Evolutionary conservation across 192 early-diverging fungal species (phyloP), one percentile per base, ranked within the genome.

Genomic region (Coemansia sp.): DNA sequence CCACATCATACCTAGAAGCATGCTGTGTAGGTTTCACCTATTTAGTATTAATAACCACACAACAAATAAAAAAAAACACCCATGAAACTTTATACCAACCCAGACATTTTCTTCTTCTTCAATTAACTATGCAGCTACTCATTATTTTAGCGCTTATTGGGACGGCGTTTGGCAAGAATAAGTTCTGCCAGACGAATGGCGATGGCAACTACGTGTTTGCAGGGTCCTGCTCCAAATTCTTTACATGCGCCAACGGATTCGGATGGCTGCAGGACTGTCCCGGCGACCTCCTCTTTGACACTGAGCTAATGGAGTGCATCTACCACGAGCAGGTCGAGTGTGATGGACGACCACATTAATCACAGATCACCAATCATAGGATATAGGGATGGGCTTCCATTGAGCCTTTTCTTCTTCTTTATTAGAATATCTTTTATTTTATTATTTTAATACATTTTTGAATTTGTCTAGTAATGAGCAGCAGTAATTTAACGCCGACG

Each of bases 161-260:
- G 5, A 31, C 40, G 13, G 73, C 24, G 3, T 19, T 19, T n/a
- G 77, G 63, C 3, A 59, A 51, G 9, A 79, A 79, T 37, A 60
- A 70, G 11, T 79, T 79, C 17, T 79, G 77, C 14, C n/a, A 50
- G 3, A 60, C 35, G 17, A 64, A 79, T 36, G 77, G 77, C 27
- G 72, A 79, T 42, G 77, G 77, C 6, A 74, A 79, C 42, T 79
- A 53, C 19, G 72, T 71, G 19, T 79, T 62, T 45, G 59, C 57
- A 10, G 72, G 70, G 0, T 74, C 72, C 6, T 79, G 77, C 41
- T 67, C 72, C 2, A 64, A 67, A 65, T 79, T 79, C 56, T 79
- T 74, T 33, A 64, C 64, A n/a, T 79, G 77, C 53, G 71, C 77
- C 3, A 79, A 79, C 35, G 77, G 77, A 13, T 79, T 79, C 34